Base-by-base conservation (phyloP, 768 basidiomycete species). In the Candolleomyces eurysporus region DNA sequence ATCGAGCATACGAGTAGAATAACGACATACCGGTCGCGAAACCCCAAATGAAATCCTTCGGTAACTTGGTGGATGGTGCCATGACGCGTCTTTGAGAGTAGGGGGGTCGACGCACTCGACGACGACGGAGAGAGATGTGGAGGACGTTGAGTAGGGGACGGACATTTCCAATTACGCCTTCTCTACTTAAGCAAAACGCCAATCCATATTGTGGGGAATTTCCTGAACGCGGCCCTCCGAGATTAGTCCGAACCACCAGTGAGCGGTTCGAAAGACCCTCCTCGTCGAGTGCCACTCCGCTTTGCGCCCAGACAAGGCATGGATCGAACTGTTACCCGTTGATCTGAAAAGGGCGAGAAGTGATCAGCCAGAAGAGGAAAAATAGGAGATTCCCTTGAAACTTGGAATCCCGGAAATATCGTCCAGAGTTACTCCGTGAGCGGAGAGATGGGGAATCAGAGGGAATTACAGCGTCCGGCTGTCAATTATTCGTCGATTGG, bases 1-100 rank as follows among this genome's bases (percentile, higher is more conserved):
- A 30, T 19, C 26, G 14, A 53, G 51, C 54, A 42, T 22, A 32
- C n/a, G 21, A 21, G 30, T 36, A 48, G 65, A 66, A 61, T 45
- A 58, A 45, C 26, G 19, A 68, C 83, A 64, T 63, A 84, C 87
- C 86, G 16, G 88, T 89, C 3, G 87, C 87, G 67, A 88, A 88
- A 50, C 87, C 86, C 84, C 87, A 89, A 57, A 89, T 75, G 69
- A 89, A 88, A 67, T 85, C 82, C 58, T 77, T 77, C 31, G 85
- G 81, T 36, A 89, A 73, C 71, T 82, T 82, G 60, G 67, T 63
- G 40, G 67, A 65, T 40, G 71, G 67, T 40, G 70, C 17, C 54
- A 70, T 63, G 71, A 72, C 36, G 36, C 49, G 70, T 68, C 76
- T 76, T 76, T 68, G 66, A 43, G 48, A 56, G 7, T 26, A n/a